A percentile compares a stretch with the other conserved stretches of the same genome.
Conservation (phyloP, 2,329 filamentous ascomycete genomes). For the Phialocephala sp. region DNA sequence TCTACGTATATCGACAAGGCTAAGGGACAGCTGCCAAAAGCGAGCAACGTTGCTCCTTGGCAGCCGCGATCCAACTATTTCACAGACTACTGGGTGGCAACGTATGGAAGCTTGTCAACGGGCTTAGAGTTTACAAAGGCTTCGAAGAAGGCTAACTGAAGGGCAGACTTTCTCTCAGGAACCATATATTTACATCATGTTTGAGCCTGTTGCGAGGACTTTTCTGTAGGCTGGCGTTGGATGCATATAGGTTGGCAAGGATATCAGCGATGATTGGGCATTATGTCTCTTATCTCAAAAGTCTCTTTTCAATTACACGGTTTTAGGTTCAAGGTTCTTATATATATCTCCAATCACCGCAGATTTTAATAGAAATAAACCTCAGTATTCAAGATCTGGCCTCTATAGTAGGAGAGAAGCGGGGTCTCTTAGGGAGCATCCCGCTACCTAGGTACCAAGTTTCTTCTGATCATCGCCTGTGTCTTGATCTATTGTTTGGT, state of each 20-base stretch:
- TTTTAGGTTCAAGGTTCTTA: neutral
- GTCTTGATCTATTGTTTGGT: neutral
- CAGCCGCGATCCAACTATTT: conserved; percentile 39
- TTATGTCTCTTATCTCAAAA: neutral
- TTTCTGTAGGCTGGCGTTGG: neutral
- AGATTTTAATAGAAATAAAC: neutral
- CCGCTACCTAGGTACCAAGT: too few species aligned
- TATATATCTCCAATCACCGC: neutral
- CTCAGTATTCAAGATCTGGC: neutral
- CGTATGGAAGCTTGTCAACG: conserved; percentile 36
- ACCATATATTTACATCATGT: neutral
- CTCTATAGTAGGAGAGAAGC: neutral
- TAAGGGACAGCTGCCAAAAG: conserved; percentile 32
- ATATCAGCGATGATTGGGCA: neutral
- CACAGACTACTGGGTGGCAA: conserved; percentile 39
- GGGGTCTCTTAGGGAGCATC: too few species aligned
- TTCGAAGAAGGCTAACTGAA: conserved; percentile 27
- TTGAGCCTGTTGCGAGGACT: neutral
- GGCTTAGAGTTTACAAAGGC: conserved; percentile 33
- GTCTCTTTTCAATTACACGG: neutral
- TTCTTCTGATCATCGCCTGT: neutral
- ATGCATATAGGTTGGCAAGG: neutral
- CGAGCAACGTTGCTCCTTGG: conserved; percentile 39
- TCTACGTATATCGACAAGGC: conserved; percentile 40
- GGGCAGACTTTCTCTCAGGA: too few species aligned